Evolutionary conservation across 2,329 filamentous ascomycete species (phyloP), one percentile per base, ranked within the genome.

Genomic region (Byssothecium circinans): DNA sequence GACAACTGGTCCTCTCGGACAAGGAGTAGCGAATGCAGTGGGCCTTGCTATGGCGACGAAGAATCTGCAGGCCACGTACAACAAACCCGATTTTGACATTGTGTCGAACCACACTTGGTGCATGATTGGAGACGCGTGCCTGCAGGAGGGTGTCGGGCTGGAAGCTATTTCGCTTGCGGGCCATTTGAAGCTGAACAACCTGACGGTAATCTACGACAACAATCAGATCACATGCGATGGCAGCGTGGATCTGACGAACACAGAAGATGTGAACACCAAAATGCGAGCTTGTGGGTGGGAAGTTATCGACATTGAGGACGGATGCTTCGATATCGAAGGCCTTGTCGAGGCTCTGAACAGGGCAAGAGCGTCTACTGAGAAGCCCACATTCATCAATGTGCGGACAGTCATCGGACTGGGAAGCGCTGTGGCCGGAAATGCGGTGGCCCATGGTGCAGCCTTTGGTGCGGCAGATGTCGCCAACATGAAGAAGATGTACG

Each of bases 1-100:
- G 4, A 83, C 81, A 1, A 84, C 81, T 0, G 81, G 81, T 0
- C 81, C 81, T 3, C 68, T 84, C 0, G 81, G 81, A 0, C 81
- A 84, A 55, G 81, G 81, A 11, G 71, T 84, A n/a, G 78, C 81
- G 17, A 84, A 84, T 52, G 79, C 81, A 0, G 80, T 84, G 7
- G 81, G 81, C 8, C 65, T 83, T 19, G 81, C 81, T 10, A 79
- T 82, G 58, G 81, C 81, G 0, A 74, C 75, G 2, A 83, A 82
- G 66, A 75, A 82, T 49, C 71, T 83, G 3, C 78, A 72, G 0
- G 78, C 79, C 0, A 76, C 68, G 0, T 84, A 78, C 64, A 83
- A 83, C 43, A 67, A 65, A 23, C 78, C 78, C 0, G 71, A 67
- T 4, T 77, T 73, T 45, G 72, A 76, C 0, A 59, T 83, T 1